Conservation (phyloP, 192 early-diverging fungal genomes). For the Powellomyces hirtus region DNA sequence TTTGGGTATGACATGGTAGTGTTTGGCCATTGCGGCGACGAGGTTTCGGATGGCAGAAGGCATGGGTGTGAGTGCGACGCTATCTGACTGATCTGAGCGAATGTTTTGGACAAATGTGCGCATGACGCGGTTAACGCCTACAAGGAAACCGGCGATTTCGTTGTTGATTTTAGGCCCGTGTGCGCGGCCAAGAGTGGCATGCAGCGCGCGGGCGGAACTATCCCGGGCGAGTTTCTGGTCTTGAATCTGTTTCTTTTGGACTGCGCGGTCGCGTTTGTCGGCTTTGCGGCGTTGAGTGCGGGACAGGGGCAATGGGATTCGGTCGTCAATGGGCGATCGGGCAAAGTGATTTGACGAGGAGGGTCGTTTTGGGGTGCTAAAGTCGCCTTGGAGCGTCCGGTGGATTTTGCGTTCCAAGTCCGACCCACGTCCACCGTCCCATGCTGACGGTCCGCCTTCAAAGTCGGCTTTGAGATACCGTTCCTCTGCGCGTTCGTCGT, state of each 20-base stretch:
- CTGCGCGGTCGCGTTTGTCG: conserved; percentile 17
- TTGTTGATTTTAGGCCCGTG: conserved; percentile 4
- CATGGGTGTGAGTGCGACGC: conserved; percentile 29
- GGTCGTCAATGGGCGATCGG: not conserved
- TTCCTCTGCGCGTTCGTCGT: conserved; percentile 18
- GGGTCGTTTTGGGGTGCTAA: conserved; percentile 1
- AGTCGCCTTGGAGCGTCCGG: conserved; percentile 5
- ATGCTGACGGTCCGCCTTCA: conserved; percentile 21
- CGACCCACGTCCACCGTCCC: conserved; percentile 6
- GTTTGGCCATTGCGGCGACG: conserved; percentile 9
- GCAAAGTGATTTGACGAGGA: no score
- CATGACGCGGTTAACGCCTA: conserved; percentile 20
- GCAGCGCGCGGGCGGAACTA: not conserved
- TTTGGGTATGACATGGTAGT: conserved; percentile 16
- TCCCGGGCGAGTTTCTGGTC: not conserved
- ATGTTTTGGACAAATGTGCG: conserved; percentile 11
- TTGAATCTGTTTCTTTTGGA: not conserved
- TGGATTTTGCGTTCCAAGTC: not conserved
- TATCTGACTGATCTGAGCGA: not conserved
- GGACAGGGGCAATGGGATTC: not conserved
- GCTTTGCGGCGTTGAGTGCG: conserved; percentile 5
- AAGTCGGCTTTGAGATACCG: conserved; percentile 14
- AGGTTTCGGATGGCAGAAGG: conserved; percentile 26
- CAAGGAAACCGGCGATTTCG: conserved; percentile 16
- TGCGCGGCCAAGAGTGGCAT: not conserved